Evolutionary conservation across 2,329 filamentous ascomycete genomes (phyloP).

Genomic region (Lecanoromycetidae sp.): DNA sequence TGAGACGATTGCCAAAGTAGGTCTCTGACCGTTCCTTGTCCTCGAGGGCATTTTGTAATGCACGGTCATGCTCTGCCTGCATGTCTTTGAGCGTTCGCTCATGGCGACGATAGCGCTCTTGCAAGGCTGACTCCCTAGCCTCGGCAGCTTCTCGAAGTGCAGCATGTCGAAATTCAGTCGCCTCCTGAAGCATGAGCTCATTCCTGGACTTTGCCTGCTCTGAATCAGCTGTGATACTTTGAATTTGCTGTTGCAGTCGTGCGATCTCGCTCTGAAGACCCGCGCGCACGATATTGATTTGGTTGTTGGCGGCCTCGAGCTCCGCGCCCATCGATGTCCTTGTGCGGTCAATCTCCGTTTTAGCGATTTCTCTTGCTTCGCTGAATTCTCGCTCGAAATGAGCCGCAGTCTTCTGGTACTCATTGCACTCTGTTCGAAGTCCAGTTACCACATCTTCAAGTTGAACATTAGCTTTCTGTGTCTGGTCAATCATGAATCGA

Average conservation of each 20-base stretch:
- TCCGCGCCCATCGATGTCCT: constrained; percentile 69
- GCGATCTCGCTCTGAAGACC: constrained; percentile 70
- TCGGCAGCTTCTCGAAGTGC: constrained; percentile 44
- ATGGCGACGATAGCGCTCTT: constrained; percentile 44
- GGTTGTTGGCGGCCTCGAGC: constrained; percentile 69
- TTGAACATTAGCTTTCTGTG: constrained; percentile 47
- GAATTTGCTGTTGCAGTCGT: constrained; percentile 61
- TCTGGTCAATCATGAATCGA: constrained; percentile 63
- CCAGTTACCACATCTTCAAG: constrained; percentile 46
- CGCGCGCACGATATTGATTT: constrained; percentile 70
- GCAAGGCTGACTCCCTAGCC: constrained; percentile 41
- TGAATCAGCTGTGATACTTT: constrained; percentile 64
- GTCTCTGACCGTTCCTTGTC: constrained; percentile 71
- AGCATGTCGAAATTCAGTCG: constrained; percentile 54
- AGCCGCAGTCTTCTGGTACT: constrained; percentile 56
- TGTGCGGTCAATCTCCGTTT: constrained; percentile 68
- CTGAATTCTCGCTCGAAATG: constrained; percentile 71
- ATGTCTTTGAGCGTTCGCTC: constrained; percentile 55
- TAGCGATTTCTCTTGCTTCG: constrained; percentile 67
- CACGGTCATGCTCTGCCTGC: constrained; percentile 55
- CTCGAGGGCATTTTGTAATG: constrained; percentile 60
- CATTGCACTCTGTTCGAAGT: constrained; percentile 46
- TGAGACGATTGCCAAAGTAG: constrained; percentile 68
- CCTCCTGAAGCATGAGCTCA: constrained; percentile 75
- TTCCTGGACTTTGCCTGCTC: constrained; percentile 70